Base-by-base conservation (phyloP, 306 rosid species). In the Cicer yamashitae region DNA sequence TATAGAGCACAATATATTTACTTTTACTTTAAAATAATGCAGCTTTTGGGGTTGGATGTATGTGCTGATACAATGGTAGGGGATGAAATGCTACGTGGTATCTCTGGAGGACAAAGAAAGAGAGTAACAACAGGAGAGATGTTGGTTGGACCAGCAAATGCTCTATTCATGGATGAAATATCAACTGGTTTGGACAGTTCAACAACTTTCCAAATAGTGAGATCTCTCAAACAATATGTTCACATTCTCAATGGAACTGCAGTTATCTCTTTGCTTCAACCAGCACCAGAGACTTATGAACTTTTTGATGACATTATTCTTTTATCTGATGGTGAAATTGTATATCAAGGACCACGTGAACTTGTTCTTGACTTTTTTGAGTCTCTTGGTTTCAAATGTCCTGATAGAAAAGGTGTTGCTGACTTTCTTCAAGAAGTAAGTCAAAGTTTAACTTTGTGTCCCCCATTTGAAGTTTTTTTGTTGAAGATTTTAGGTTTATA, bases 91-190 rank as follows among this genome's bases (percentile, higher is more conserved):
- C 65, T 91, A 69, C 77, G 97, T 6, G 97, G 97, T 15, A 88
- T 92, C 38, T 92, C 97, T 1, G 97, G 97, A 50, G 97, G 97
- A 22, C 88, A 92, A 68, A 88, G 89, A 81, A 92, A 92, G 74
- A 88, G 97, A 39, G 86, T 92, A 1, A 92, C 97, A 0, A 86
- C 87, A 10, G 90, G 90, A 18, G 90, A 86, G 82, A 86, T 86
- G 90, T 47, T 86, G 66, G 88, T 84, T 15, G 88, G 90, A 66
- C 90, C 90, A 11, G 83, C 82, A 51, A 84, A 84, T 47, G 90
- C 85, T 17, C 52, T 86, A 4, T 79, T 86, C 66, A 86, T 86
- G 90, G 90, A 86, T 69, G 87, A 86, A 63, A 86, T 86, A 75
- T 86, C 88, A 1, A 86, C 84, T 48, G 90, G 90, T 10, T 77